These are phyloP conservation scores for Amanita polypyramis DNA, from an alignment of 768 basidiomycete genomes.

Conservation along the genomic window DNA sequence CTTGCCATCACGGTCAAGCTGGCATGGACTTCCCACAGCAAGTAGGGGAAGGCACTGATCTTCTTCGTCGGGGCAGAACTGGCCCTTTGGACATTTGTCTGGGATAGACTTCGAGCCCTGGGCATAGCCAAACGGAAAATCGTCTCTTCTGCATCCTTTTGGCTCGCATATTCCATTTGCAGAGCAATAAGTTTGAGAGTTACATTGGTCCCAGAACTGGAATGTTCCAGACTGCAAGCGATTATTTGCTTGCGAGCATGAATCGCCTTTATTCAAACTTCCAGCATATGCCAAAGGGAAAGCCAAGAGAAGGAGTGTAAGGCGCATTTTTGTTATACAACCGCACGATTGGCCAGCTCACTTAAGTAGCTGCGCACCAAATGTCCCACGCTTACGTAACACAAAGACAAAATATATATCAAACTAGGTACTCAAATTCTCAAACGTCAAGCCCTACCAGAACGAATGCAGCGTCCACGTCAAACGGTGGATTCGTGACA, in stretches of 20 bases:
- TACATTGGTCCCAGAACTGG: slow-evolving; percentile 73
- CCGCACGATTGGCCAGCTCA: neutral
- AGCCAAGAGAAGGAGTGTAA: slow-evolving; percentile 47
- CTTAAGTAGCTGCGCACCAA: neutral
- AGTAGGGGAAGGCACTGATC: slow-evolving; percentile 54
- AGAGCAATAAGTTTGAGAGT: slow-evolving; percentile 58
- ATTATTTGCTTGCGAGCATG: slow-evolving; percentile 47
- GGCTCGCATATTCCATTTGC: slow-evolving; percentile 40
- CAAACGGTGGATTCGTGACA: slow-evolving; percentile 71
- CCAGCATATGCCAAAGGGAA: slow-evolving; percentile 36
- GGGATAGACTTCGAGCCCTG: slow-evolving; percentile 35
- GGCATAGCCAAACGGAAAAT: slow-evolving; percentile 64
- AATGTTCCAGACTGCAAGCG: slow-evolving; percentile 69
- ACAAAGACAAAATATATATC: neutral
- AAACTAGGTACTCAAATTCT: slow-evolving; percentile 10
- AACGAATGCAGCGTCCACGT: slow-evolving; percentile 66
- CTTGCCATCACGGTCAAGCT: slow-evolving; percentile 80
- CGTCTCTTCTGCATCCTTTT: slow-evolving; percentile 67
- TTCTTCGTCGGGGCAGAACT: slow-evolving; percentile 83
- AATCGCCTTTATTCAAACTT: slow-evolving; percentile 28
- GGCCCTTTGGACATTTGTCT: slow-evolving; percentile 42
- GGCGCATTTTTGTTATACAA: slow-evolving; percentile 15
- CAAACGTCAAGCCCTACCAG: slow-evolving; percentile 82
- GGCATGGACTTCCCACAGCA: slow-evolving; percentile 58
- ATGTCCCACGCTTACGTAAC: slow-evolving; percentile 3